Conservation (phyloP, 805 yeast species). For the Saturnispora zaruensis region DNA sequence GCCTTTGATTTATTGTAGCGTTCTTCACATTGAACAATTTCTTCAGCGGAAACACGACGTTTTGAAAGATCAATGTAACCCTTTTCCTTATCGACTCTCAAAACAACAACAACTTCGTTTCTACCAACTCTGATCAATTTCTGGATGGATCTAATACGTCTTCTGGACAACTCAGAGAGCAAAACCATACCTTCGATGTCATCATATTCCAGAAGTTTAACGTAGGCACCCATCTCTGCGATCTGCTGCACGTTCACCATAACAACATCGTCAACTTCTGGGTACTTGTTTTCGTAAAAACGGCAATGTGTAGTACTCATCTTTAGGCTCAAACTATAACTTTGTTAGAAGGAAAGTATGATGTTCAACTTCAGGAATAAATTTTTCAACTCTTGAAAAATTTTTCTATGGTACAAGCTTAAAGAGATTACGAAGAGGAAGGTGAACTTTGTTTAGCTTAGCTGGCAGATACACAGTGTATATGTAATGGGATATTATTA, state of each 20-base stretch:
- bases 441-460: neutral
- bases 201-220: slow-evolving; percentile 90
- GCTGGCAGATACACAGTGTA: neutral
- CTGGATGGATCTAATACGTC: slow-evolving; percentile 97
- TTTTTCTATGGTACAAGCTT: neutral
- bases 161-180: slow-evolving; percentile 90
- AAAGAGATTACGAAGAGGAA: neutral
- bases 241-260: slow-evolving; percentile 98
- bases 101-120: slow-evolving; percentile 95
- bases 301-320: slow-evolving; percentile 91
- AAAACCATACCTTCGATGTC: slow-evolving; percentile 98
- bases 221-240: slow-evolving; percentile 99
- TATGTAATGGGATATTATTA: neutral
- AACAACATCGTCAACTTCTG: slow-evolving; percentile 97
- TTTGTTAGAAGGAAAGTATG: neutral
- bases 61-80: slow-evolving; percentile 97
- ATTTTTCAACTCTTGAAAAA: neutral
- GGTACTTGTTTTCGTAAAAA: slow-evolving; percentile 95
- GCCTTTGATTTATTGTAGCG: slow-evolving; percentile 94
- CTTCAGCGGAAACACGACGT: slow-evolving; percentile 97
- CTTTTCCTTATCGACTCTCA: slow-evolving; percentile 97
- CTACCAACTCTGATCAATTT: slow-evolving; percentile 96
- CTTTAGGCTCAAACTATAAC: slow-evolving; percentile 5
- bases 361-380: neutral
- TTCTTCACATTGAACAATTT: slow-evolving; percentile 94